Evolutionary conservation across 176 grass and related monocot species (phyloP).

Genomic region (Themeda triandra): DNA sequence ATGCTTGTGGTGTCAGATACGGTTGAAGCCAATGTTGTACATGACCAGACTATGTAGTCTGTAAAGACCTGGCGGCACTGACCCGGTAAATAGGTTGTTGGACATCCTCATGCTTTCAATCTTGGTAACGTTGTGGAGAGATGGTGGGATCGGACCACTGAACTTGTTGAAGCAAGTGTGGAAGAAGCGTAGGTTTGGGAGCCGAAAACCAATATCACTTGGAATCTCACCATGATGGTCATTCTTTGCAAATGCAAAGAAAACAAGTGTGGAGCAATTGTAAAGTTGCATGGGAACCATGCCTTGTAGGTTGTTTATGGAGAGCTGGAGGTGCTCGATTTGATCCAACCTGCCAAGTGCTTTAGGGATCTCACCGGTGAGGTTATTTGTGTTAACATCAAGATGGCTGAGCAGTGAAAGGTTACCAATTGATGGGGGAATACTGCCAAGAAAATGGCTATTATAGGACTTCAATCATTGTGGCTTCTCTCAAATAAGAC

Average conservation of each 20-base stretch:
- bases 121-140: conserved; percentile 48
- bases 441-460: too few species aligned
- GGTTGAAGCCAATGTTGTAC: too few species aligned
- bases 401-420: background rate
- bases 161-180: conserved; percentile 41
- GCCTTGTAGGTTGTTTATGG: background rate
- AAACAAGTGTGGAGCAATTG: background rate
- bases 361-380: background rate
- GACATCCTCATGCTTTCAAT: conserved; percentile 37
- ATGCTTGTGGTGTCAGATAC: too few species aligned
- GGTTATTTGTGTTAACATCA: background rate
- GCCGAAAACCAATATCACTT: conserved; percentile 19
- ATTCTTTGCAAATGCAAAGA: background rate
- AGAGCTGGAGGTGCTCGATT: background rate
- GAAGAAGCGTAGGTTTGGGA: conserved; percentile 35
- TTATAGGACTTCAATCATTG: too few species aligned
- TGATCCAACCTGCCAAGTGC: background rate
- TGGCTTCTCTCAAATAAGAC: too few species aligned
- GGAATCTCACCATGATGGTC: conserved; percentile 37
- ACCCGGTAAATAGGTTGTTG: too few species aligned
- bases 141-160: conserved; percentile 37
- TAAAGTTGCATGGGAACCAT: background rate
- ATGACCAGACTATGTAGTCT: too few species aligned
- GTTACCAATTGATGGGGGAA: background rate
- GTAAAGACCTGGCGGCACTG: too few species aligned